Evolutionary conservation across 139 green algal genomes (phyloP).

Genomic region (Trebouxia sp.): DNA sequence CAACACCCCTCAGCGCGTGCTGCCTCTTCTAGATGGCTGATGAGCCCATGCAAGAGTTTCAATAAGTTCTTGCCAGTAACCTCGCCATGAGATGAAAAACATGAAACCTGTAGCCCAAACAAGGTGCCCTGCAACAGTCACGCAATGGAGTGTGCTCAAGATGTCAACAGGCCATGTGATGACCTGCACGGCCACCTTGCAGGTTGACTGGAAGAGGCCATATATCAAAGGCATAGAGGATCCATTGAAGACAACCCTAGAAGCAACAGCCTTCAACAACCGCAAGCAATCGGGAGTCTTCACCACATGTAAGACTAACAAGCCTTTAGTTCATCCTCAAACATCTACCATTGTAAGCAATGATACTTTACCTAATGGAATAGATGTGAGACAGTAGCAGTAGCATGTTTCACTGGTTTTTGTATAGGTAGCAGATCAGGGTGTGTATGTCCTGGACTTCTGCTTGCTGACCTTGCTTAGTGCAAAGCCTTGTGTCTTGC

Average conservation of each 20-base stretch:
- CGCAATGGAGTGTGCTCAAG: not conserved
- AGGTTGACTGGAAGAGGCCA: conserved; percentile 67
- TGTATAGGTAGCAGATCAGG: too few species aligned
- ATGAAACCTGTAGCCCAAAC: too few species aligned
- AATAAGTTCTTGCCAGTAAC: too few species aligned
- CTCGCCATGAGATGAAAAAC: too few species aligned
- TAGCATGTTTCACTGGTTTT: too few species aligned
- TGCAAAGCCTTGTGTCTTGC: too few species aligned
- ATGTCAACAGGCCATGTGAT: not conserved
- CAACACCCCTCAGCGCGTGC: too few species aligned
- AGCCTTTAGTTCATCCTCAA: not conserved
- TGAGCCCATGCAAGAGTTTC: too few species aligned
- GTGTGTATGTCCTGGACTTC: too few species aligned
- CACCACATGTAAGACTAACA: not conserved
- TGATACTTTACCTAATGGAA: not conserved
- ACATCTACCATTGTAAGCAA: not conserved
- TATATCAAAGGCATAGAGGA: conserved; percentile 67
- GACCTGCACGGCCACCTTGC: conserved; percentile 3
- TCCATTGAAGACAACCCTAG: conserved; percentile 51
- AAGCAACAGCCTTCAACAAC: conserved; percentile 74
- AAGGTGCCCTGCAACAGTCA: not conserved
- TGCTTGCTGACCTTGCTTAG: too few species aligned
- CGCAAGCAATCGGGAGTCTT: conserved; percentile 92
- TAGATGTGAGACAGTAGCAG: not conserved
- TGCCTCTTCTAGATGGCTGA: too few species aligned